A percentile compares a stretch with the other conserved stretches of the same genome.
phyloP scores from a whole-genome alignment of 108 stramenopile genomes.

The Nitzschia sp. region DNA sequence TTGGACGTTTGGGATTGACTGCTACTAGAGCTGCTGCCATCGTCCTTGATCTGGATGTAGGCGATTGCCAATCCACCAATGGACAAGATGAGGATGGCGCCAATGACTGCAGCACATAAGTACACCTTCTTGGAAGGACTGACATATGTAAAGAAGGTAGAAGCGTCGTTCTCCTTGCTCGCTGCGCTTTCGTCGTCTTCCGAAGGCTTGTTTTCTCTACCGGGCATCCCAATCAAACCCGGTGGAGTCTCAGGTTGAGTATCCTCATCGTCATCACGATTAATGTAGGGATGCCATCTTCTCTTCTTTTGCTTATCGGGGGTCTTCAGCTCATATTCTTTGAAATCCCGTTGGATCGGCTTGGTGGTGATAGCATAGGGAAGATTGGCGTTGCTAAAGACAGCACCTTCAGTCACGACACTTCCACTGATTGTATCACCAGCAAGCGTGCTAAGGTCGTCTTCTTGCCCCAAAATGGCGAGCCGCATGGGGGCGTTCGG shows the following conservation, averaged over 20 bases:
- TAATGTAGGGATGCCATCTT: constrained; percentile 2
- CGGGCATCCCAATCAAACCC: not conserved
- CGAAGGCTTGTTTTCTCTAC: not conserved
- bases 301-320: not conserved
- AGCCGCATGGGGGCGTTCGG: constrained; percentile 4
- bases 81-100: not conserved
- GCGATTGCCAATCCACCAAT: constrained; percentile 10
- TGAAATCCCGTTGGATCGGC: constrained; percentile 21
- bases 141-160: constrained; percentile 2
- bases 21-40: not conserved
- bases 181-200: not conserved
- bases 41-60: constrained; percentile 1
- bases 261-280: not conserved
- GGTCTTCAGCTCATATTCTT: constrained; percentile 1
- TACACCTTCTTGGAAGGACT: constrained; percentile 9
- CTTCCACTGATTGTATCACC: constrained; percentile 36
- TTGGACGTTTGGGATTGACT: not conserved
- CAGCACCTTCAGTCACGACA: constrained; percentile 12
- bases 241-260: constrained; percentile 1
- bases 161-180: not conserved
- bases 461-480: constrained; percentile 27
- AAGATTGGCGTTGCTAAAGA: constrained; percentile 13
- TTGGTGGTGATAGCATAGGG: not conserved
- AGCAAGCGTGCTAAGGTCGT: constrained; percentile 41
- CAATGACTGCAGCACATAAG: not conserved